Evolutionary conservation across 257 asterid species (phyloP).

Genomic region (Rubia yunnanensis): DNA sequence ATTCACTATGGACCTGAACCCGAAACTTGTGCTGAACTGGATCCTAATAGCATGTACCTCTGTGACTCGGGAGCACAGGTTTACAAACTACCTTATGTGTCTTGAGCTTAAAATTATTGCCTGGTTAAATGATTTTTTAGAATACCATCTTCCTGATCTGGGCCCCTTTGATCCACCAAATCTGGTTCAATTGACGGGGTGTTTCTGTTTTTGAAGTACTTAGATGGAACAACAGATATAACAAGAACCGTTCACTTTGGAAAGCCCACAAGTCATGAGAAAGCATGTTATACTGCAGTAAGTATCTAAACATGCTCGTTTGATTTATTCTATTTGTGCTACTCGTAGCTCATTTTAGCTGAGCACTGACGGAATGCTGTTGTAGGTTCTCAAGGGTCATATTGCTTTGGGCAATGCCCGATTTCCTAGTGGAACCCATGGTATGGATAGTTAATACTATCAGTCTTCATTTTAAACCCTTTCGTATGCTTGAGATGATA

Average conservation of each 20-base stretch:
- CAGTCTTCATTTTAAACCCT: neutral
- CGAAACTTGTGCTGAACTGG: conserved; percentile 84
- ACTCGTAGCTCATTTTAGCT: neutral
- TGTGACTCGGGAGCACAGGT: conserved; percentile 99
- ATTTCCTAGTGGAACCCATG: conserved; percentile 90
- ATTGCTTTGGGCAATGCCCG: conserved; percentile 88
- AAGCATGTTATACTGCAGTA: conserved; percentile 94
- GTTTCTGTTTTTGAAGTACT: conserved; percentile 44
- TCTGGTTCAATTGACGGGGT: conserved; percentile 14
- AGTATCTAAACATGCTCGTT: conserved; percentile 19
- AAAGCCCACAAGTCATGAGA: conserved; percentile 84
- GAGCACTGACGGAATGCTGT: neutral
- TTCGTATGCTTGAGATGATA: neutral
- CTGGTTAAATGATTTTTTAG: neutral
- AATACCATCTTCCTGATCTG: neutral
- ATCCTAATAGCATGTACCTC: conserved; percentile 69
- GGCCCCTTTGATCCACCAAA: conserved; percentile 14
- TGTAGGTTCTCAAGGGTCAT: conserved; percentile 97
- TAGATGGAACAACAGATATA: conserved; percentile 98
- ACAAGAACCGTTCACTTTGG: conserved; percentile 97
- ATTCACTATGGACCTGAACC: conserved; percentile 72
- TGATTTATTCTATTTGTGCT: neutral
- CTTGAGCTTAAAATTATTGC: neutral
- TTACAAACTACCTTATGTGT: conserved; percentile 7
- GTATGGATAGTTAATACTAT: conserved; percentile 28